Evolutionary conservation across 176 grass and related monocot genomes (phyloP), one percentile per base, ranked within the genome.

Genomic region (Aegilops bicornis): DNA sequence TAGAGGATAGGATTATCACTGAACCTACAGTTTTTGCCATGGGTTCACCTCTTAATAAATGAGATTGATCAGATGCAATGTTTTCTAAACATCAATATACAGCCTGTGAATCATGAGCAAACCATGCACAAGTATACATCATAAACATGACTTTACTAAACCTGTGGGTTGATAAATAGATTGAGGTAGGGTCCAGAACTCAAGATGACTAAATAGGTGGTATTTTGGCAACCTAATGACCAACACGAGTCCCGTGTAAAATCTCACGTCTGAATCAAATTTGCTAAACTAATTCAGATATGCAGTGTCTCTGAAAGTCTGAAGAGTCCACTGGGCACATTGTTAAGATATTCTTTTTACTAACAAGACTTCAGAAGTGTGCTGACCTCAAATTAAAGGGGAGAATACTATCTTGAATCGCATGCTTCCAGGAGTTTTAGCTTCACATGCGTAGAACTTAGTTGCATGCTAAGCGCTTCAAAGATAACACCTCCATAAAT

Each of bases 21-120:
- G 35, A 60, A 30, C 36, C 27, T 32, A 84, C 3, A 13, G 4
- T 68, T 75, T 68, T 45, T 10, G 16, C 40, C 72, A 54, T 73
- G 66, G 27, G 30, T 27, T 29, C 67, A 35, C 1, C 73, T 69
- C 43, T 79, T 65, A 65, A 90, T 42, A 73, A 48, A 84, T 20
- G 2, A 8, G 7, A 58, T 58, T 58, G 10, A 13, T 17, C 9
- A 69, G 14, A 56, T 69, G 17, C 19, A 58, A 7, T 66, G 27
- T 68, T 81, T 81, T 58, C 47, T 23, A 47, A 5, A n/a, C 4
- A 0, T 40, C 54, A 78, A 1, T 30, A 72, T 85, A 56, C 47
- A 19, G 7, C 32, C 27, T 0, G 0, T 30, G 50, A 65, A 63
- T 33, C 61, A 85, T 17, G 15, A 58, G 23, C 10, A 20, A 78